phyloP scores from a whole-genome alignment of 1,284 basidiomycete genomes.

The Ceratobasidium sp. region DNA sequence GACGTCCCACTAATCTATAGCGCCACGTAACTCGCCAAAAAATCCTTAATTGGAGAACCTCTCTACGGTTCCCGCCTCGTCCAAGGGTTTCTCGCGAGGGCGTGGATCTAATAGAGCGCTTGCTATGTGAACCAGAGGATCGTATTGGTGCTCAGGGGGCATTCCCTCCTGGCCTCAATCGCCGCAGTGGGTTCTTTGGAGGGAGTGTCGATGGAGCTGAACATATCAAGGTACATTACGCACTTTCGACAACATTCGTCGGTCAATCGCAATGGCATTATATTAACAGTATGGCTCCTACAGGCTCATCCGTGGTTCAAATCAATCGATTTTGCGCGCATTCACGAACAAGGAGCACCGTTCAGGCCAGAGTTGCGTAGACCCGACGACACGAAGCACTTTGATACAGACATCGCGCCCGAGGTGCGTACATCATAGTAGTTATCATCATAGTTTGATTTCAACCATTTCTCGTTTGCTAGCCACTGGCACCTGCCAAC shows the following conservation, averaged over 20 bases:
- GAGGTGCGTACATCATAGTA: slow-evolving; percentile 70
- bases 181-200: slow-evolving; percentile 76
- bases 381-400: slow-evolving; percentile 89
- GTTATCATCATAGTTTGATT: slow-evolving; percentile 35
- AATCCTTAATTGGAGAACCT: slow-evolving; percentile 92
- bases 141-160: slow-evolving; percentile 82
- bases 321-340: slow-evolving; percentile 85
- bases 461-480: slow-evolving; percentile 39
- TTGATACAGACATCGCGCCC: slow-evolving; percentile 91
- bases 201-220: slow-evolving; percentile 82
- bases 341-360: slow-evolving; percentile 84
- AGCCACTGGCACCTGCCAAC: slow-evolving; percentile 91
- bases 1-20: slow-evolving; percentile 57
- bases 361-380: slow-evolving; percentile 85
- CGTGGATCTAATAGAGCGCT: slow-evolving; percentile 84
- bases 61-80: slow-evolving; percentile 86
- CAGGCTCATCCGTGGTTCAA: slow-evolving; percentile 89
- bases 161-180: slow-evolving; percentile 75
- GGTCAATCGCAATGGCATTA: slow-evolving; percentile 39
- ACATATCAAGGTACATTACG: slow-evolving; percentile 88
- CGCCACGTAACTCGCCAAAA: slow-evolving; percentile 91
- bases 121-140: slow-evolving; percentile 95
- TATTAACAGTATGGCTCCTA: slow-evolving; percentile 46
- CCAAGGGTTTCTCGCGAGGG: slow-evolving; percentile 88
- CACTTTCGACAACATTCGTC: no score